Evolutionary conservation across 495 filamentous ascomycete genomes (phyloP).

Genomic region (Entonaema liquescens): DNA sequence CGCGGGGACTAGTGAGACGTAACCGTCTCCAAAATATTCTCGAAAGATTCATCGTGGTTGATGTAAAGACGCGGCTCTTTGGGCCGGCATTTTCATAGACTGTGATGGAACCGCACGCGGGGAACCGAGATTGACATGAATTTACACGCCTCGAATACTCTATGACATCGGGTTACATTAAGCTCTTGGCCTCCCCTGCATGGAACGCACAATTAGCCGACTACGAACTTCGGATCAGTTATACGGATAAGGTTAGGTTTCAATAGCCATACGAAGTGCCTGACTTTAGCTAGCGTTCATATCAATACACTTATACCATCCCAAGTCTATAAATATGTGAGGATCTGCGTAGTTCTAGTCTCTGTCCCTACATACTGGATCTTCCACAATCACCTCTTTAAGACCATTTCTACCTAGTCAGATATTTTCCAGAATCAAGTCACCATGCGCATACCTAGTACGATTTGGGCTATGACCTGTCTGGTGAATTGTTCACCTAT

Average conservation of each 20-base stretch:
- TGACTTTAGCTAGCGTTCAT: background rate
- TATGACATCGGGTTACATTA: slow-evolving; percentile 24
- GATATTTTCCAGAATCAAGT: background rate
- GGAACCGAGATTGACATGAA: slow-evolving; percentile 29
- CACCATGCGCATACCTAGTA: slow-evolving; percentile 10
- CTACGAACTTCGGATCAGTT: slow-evolving; percentile 7
- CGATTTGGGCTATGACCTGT: too few species aligned
- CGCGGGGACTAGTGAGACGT: too few species aligned
- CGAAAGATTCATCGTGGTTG: too few species aligned
- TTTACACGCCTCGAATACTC: slow-evolving; percentile 18
- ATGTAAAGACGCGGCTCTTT: slow-evolving; percentile 19
- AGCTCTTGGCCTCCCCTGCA: slow-evolving; percentile 21
- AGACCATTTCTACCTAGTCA: background rate
- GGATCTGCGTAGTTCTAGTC: background rate
- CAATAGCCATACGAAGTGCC: background rate
- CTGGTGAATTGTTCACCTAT: too few species aligned
- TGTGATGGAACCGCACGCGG: slow-evolving; percentile 5
- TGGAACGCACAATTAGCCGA: slow-evolving; percentile 33
- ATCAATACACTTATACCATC: background rate
- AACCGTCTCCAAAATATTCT: too few species aligned
- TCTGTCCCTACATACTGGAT: background rate
- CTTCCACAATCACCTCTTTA: background rate
- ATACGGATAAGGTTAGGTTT: slow-evolving; percentile 13
- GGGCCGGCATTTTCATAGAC: slow-evolving; percentile 15
- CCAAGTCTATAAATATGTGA: slow-evolving; percentile 16